Evolutionary conservation across 2,329 filamentous ascomycete genomes (phyloP).

Genomic region (Didymella sp.): DNA sequence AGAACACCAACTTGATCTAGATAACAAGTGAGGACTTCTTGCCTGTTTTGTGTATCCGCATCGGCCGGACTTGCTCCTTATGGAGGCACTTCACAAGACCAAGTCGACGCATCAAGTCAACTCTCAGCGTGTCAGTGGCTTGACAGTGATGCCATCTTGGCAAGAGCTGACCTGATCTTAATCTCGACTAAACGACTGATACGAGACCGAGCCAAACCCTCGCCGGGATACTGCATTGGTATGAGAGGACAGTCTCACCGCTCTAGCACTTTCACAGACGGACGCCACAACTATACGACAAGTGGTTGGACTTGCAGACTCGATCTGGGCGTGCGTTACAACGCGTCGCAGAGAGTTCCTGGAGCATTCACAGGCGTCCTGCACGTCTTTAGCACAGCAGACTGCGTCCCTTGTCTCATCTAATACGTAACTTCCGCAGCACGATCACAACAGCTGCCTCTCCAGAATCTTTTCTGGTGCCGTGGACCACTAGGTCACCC

Average conservation of each 20-base stretch:
- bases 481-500: slow-evolving; percentile 1
- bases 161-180: not conserved
- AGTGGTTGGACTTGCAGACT: not conserved
- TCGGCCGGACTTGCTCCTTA: too few relatives aligned
- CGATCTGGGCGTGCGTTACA: slow-evolving; percentile 8
- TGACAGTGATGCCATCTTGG: not conserved
- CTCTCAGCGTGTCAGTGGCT: not conserved
- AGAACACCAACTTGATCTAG: too few relatives aligned
- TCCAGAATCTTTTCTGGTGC: not conserved
- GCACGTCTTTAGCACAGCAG: too few relatives aligned
- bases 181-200: not conserved
- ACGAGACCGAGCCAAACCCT: not conserved
- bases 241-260: not conserved
- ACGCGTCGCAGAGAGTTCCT: not conserved
- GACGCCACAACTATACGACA: slow-evolving; percentile 4
- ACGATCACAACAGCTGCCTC: not conserved
- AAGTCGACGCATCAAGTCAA: not conserved
- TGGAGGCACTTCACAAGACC: not conserved
- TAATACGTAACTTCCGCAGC: not conserved
- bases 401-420: too few relatives aligned
- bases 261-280: not conserved
- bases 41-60: too few relatives aligned
- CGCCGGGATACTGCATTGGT: slow-evolving; percentile 5
- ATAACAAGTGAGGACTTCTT: too few relatives aligned
- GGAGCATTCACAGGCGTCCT: not conserved